A percentile compares a stretch with the other conserved stretches of the same genome.
Evolutionary conservation across 2,329 filamentous ascomycete species (phyloP).

Genomic region (Ascocoryne sarcoides): DNA sequence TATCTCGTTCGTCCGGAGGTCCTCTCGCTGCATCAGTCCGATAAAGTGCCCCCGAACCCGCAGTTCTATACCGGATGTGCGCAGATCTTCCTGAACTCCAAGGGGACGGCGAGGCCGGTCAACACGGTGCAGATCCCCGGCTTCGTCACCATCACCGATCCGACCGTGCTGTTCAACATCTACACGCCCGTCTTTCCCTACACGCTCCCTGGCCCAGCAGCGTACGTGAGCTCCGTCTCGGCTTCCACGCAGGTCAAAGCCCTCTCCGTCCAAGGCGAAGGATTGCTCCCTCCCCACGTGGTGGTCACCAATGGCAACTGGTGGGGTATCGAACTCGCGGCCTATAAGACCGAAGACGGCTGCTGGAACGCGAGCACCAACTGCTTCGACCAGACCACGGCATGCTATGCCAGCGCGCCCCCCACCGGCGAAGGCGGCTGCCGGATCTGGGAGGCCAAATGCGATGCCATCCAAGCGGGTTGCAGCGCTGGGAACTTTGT

Average conservation of each 20-base stretch:
- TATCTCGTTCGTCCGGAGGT: constrained; percentile 53
- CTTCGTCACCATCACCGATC: constrained; percentile 45
- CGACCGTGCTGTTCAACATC: constrained; percentile 55
- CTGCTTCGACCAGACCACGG: constrained; percentile 50
- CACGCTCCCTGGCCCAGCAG: constrained; percentile 45
- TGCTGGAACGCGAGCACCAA: constrained; percentile 50
- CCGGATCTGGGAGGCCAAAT: constrained; percentile 53
- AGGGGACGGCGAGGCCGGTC: constrained; percentile 38
- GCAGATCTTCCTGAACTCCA: constrained; percentile 54
- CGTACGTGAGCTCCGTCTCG: constrained; percentile 12
- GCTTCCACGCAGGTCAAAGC: neutral
- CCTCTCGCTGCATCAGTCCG: constrained; percentile 57
- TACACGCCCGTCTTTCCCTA: constrained; percentile 49
- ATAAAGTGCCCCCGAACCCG: constrained; percentile 44
- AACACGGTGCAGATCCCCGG: constrained; percentile 57
- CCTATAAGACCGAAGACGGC: constrained; percentile 44
- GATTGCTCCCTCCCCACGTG: constrained; percentile 46
- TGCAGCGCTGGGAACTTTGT: constrained; percentile 36
- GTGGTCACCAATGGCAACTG: constrained; percentile 63
- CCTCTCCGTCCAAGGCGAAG: constrained; percentile 33
- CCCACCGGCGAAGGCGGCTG: constrained; percentile 54
- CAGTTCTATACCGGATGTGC: constrained; percentile 68
- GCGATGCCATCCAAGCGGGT: constrained; percentile 37
- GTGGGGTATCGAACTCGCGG: constrained; percentile 54
- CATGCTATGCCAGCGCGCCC: constrained; percentile 51